Conservation (phyloP, 768 basidiomycete species). For the Lentinus tigrinus region DNA sequence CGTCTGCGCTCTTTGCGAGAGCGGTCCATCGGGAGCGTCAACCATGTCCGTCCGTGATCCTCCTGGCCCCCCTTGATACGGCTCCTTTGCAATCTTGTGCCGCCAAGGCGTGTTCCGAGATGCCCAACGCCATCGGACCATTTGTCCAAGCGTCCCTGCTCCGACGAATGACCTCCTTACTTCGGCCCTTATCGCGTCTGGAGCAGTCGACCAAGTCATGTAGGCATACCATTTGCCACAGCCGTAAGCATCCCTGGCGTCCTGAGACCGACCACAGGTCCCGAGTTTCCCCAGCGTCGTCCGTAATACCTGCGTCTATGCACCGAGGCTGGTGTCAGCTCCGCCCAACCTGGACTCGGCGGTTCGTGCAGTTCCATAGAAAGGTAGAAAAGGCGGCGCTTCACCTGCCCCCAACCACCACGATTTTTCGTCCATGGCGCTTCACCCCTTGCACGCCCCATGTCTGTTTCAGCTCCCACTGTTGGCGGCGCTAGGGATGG, state of each 20-base stretch:
- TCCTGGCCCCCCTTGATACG: slow-evolving; percentile 12
- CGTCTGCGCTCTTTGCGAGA: slow-evolving; percentile 2
- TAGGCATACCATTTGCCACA: slow-evolving; percentile 9
- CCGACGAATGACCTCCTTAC: slow-evolving; percentile 4
- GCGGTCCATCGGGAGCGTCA: slow-evolving; percentile 8
- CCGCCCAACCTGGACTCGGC: background rate
- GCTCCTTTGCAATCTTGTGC: slow-evolving; percentile 6
- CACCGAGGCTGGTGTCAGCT: background rate
- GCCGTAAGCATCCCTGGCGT: slow-evolving; percentile 6
- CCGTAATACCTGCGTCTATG: background rate
- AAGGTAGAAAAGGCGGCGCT: slow-evolving; percentile 17
- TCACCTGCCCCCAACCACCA: background rate
- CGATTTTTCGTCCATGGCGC: slow-evolving; percentile 8
- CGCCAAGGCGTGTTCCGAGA: slow-evolving; percentile 6
- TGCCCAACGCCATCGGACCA: slow-evolving; percentile 4
- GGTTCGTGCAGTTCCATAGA: background rate
- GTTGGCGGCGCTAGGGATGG: slow-evolving; percentile 8
- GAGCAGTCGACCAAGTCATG: slow-evolving; percentile 8
- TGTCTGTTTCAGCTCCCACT: slow-evolving; percentile 12
- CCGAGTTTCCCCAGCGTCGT: background rate
- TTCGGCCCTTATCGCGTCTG: slow-evolving; percentile 13
- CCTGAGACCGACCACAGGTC: background rate
- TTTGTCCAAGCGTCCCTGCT: slow-evolving; percentile 7
- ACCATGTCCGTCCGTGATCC: slow-evolving; percentile 6
- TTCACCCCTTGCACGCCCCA: slow-evolving; percentile 5